Percentiles rank a stretch among this genome's conserved stretches.
These are phyloP conservation scores for Gamarada debralockiae DNA, from an alignment of 495 filamentous ascomycete species.

Conservation along the genomic window DNA sequence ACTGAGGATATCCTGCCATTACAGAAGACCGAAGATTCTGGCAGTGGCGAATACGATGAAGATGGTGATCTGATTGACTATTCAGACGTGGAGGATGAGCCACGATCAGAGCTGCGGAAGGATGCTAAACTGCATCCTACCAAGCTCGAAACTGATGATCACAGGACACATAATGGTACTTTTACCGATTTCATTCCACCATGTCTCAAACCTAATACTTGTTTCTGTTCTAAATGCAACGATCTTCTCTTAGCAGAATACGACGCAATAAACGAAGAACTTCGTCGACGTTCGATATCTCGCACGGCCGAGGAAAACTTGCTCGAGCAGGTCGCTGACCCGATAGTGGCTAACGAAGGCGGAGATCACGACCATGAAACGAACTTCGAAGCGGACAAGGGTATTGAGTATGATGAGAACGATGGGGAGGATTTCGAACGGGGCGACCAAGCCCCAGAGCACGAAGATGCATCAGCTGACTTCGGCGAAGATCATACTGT, in stretches of 20 bases:
- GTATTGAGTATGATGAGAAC: slow-evolving; percentile 12
- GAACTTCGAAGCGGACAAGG: background rate
- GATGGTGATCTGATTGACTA: slow-evolving; percentile 34
- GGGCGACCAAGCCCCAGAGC: background rate
- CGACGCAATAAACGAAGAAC: slow-evolving; percentile 13
- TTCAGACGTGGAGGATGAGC: slow-evolving; percentile 35
- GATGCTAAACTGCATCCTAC: slow-evolving; percentile 25
- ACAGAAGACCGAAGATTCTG: background rate
- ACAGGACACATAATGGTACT: slow-evolving; percentile 16
- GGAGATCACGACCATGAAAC: background rate
- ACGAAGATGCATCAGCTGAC: background rate
- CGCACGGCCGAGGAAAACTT: slow-evolving; percentile 5
- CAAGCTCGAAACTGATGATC: background rate
- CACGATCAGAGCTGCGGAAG: slow-evolving; percentile 30
- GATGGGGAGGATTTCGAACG: background rate
- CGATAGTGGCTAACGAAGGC: background rate
- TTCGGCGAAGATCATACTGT: background rate
- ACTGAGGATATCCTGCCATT: background rate
- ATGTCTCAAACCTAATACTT: slow-evolving; percentile 18
- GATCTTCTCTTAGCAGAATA: slow-evolving; percentile 19
- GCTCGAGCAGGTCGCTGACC: background rate
- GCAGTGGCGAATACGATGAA: slow-evolving; percentile 23
- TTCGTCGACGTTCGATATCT: slow-evolving; percentile 17
- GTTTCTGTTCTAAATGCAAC: slow-evolving; percentile 23
- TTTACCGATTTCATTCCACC: slow-evolving; percentile 16